Conservation (phyloP, 306 rosid species). For the Prunus persica region Prunus_persica_NCBIv2 NC_034013.1:9928001-9928500, state of each 20-base stretch:
- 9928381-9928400: slow-evolving; percentile 36
- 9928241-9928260: neutral
- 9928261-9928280: neutral
- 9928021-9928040: slow-evolving; percentile 24
- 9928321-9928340: neutral
- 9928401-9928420: slow-evolving; percentile 33
- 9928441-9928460: slow-evolving; percentile 58
- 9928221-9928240: neutral
- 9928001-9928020: neutral
- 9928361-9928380: neutral
- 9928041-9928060: neutral
- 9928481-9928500: slow-evolving; percentile 38
- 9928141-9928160: neutral
- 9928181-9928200: neutral
- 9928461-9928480: slow-evolving; percentile 53
- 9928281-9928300: neutral
- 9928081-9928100: neutral
- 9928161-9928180: neutral
- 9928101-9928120: neutral
- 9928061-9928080: neutral
- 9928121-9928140: neutral
- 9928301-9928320: neutral
- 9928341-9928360: neutral
- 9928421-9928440: slow-evolving; percentile 59
- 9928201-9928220: neutral